A percentile compares a stretch with the other conserved stretches of the same genome.
Conservation (phyloP, 176 grass and related monocot genomes). For the Carex pumila region DNA sequence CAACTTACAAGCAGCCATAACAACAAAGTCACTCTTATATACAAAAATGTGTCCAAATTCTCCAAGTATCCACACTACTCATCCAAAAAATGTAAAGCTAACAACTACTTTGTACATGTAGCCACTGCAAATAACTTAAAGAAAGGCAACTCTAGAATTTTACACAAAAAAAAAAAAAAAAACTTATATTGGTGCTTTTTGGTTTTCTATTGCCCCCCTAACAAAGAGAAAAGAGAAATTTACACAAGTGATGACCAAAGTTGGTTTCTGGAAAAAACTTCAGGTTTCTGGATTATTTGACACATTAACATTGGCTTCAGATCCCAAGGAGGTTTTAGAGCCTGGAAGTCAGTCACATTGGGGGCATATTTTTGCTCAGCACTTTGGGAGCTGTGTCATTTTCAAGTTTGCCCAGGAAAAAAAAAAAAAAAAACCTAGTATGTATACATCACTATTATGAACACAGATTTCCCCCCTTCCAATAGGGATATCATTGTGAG, state of each 20-base stretch:
- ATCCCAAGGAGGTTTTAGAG: not conserved
- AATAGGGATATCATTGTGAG: not conserved
- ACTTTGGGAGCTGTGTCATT: not conserved
- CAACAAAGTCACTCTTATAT: not conserved
- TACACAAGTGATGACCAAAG: not conserved
- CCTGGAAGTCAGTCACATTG: not conserved
- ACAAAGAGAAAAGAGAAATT: not conserved
- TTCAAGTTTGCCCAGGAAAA: not conserved
- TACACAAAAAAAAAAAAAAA: too few species aligned
- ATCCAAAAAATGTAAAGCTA: not conserved
- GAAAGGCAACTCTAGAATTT: not conserved
- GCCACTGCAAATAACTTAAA: not conserved
- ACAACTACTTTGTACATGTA: not conserved
- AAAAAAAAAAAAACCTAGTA: not conserved
- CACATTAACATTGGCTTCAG: not conserved
- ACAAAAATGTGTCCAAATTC: not conserved
- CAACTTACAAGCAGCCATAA: not conserved
- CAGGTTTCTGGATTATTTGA: not conserved
- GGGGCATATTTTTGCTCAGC: not conserved
- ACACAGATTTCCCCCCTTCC: not conserved
- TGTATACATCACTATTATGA: not conserved
- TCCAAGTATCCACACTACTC: not conserved
- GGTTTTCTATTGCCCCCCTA: not conserved
- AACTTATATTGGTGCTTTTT: not conserved
- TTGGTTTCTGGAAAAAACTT: not conserved